phyloP scores from a whole-genome alignment of 305 asterid genomes.

The Fraxinus sp. region DNA sequence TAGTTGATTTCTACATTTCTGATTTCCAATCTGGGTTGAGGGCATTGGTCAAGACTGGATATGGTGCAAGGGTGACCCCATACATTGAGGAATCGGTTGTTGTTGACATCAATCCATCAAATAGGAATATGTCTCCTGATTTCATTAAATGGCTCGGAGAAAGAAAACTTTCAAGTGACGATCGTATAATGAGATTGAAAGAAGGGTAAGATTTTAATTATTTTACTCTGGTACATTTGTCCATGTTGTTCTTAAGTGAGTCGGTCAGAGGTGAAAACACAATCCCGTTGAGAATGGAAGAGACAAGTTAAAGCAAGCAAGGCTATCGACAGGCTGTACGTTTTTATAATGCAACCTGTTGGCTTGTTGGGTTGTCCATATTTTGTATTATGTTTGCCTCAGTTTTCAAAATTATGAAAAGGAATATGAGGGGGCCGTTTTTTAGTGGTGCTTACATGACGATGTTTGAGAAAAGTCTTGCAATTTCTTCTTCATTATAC shows the following conservation, averaged over 20 bases:
- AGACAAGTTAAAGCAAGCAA: not conserved
- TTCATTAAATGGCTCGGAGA: conserved; percentile 62
- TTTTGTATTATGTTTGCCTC: not conserved
- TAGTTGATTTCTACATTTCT: conserved; percentile 73
- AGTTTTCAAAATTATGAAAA: not conserved
- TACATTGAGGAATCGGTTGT: conserved; percentile 65
- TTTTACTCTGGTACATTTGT: conserved; percentile 15
- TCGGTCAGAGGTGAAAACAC: not conserved
- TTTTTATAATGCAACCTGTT: not conserved
- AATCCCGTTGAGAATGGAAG: not conserved
- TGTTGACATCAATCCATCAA: conserved; percentile 54
- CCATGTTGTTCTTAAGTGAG: not conserved
- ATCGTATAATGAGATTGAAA: conserved; percentile 64
- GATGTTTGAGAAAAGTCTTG: not conserved
- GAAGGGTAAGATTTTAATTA: conserved; percentile 58
- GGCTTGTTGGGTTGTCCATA: not conserved
- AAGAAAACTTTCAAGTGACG: conserved; percentile 70
- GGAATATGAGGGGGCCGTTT: not conserved
- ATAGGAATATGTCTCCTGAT: conserved; percentile 61
- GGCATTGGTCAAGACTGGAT: conserved; percentile 82
- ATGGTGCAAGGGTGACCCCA: conserved; percentile 75
- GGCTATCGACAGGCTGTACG: not conserved
- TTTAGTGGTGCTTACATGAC: not conserved
- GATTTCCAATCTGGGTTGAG: conserved; percentile 85
- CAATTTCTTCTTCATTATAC: not conserved